These are phyloP conservation scores for Phytopythium helicoides DNA, from an alignment of 352 stramenopile species.

Conservation along the genomic window DNA sequence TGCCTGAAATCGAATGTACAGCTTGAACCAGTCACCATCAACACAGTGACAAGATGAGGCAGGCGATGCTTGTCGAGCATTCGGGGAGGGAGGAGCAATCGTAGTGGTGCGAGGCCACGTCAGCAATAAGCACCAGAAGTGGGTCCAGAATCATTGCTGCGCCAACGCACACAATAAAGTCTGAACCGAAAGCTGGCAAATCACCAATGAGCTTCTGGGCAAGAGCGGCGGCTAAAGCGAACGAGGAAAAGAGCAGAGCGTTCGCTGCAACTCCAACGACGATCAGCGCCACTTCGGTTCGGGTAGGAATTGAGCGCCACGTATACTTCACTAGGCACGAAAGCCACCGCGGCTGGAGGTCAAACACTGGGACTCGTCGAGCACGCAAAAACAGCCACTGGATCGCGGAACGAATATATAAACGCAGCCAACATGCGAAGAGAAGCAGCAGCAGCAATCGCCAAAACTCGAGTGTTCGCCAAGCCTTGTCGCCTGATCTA, in stretches of 20 bases:
- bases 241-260: constrained; percentile 40
- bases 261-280: constrained; percentile 53
- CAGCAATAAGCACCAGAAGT: constrained; percentile 74
- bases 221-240: constrained; percentile 37
- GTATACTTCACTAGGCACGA: constrained; percentile 89
- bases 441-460: constrained; percentile 49
- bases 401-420: constrained; percentile 88
- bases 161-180: constrained; percentile 77
- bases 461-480: constrained; percentile 80
- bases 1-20: constrained; percentile 75
- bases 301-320: constrained; percentile 51
- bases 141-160: constrained; percentile 80
- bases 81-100: constrained; percentile 43
- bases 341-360: constrained; percentile 57
- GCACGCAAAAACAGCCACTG: constrained; percentile 83
- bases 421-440: constrained; percentile 80
- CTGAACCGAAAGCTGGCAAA: constrained; percentile 67
- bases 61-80: constrained; percentile 40
- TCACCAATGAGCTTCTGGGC: constrained; percentile 54
- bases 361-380: constrained; percentile 74
- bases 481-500: constrained; percentile 24
- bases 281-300: constrained; percentile 71
- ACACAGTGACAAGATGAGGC: constrained; percentile 52
- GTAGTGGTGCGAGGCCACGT: constrained; percentile 79
- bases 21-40: constrained; percentile 88